Conservation (phyloP, 2,329 filamentous ascomycete genomes). For the Aspergillus proliferans region DNA sequence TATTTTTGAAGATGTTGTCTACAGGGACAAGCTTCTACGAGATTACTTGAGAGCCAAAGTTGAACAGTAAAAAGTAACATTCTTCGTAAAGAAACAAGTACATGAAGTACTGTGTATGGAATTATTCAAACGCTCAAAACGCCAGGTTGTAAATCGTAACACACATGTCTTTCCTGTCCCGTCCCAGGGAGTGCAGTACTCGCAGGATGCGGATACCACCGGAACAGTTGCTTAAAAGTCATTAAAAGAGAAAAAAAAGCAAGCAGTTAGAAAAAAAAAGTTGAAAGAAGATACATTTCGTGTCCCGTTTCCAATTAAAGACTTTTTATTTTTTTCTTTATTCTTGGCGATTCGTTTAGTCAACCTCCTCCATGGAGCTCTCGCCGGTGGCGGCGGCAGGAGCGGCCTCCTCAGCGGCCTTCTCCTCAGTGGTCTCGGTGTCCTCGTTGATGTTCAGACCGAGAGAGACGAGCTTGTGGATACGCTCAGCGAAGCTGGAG, state of each 20-base stretch:
- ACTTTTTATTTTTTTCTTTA: not conserved
- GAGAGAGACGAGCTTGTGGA: constrained; percentile 98
- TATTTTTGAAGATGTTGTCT: no score
- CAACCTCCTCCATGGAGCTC: constrained; percentile 99
- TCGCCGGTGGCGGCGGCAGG: constrained; percentile 64
- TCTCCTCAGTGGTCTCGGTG: constrained; percentile 61
- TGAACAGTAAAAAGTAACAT: constrained; percentile 1
- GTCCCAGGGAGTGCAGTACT: not conserved
- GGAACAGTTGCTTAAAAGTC: constrained; percentile 7
- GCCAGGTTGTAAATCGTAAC: not conserved
- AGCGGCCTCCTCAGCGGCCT: constrained; percentile 51
- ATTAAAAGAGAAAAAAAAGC: constrained; percentile 6
- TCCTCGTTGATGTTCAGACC: constrained; percentile 97
- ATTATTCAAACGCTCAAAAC: constrained; percentile 2
- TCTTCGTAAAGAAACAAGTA: constrained; percentile 1
- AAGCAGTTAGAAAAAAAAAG: constrained; percentile 2
- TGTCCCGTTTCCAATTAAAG: constrained; percentile 7
- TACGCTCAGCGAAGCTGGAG: constrained; percentile 94
- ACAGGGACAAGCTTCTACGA: not conserved
- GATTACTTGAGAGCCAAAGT: not conserved
- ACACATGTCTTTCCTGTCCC: not conserved
- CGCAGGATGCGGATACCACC: constrained; percentile 6
- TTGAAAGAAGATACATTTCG: constrained; percentile 7
- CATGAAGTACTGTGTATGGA: not conserved
- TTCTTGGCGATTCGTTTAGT: constrained; percentile 55